Percentiles rank a stretch among this genome's conserved stretches.
Evolutionary conservation across 352 stramenopile genomes (phyloP).

Genomic region (Pythium insidiosum): DNA sequence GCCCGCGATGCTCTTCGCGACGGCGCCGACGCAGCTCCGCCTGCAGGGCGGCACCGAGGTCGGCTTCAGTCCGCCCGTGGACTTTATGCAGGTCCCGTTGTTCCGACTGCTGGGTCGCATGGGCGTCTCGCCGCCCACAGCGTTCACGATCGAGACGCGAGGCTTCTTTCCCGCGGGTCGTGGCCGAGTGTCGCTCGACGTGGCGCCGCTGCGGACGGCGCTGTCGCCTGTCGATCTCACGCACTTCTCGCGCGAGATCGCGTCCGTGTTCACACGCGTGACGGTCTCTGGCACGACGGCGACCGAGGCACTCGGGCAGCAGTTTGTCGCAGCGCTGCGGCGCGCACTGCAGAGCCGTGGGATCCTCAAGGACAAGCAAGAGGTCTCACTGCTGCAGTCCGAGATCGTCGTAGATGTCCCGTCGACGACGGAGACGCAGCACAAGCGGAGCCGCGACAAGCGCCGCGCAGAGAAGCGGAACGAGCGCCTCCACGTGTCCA

Average conservation of each 20-base stretch:
- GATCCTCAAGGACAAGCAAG: slow-evolving; percentile 17
- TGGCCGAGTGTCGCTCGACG: slow-evolving; percentile 28
- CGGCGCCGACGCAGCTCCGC: slow-evolving; percentile 13
- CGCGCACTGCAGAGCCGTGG: too few species aligned
- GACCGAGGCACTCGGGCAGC: slow-evolving; percentile 24
- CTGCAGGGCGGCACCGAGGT: slow-evolving; percentile 54
- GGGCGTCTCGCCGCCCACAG: slow-evolving; percentile 21
- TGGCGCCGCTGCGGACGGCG: slow-evolving; percentile 9
- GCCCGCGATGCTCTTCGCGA: slow-evolving; percentile 34
- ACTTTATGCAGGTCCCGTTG: slow-evolving; percentile 53
- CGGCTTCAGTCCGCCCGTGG: slow-evolving; percentile 46
- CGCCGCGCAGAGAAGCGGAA: slow-evolving; percentile 4
- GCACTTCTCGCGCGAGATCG: slow-evolving; percentile 18
- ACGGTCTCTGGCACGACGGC: slow-evolving; percentile 31
- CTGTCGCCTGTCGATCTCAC: slow-evolving; percentile 34
- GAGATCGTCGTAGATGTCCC: slow-evolving; percentile 26
- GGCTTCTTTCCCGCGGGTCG: slow-evolving; percentile 43
- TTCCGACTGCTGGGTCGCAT: slow-evolving; percentile 30
- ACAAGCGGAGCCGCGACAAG: slow-evolving; percentile 11
- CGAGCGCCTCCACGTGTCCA: slow-evolving; percentile 27
- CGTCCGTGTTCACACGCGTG: slow-evolving; percentile 26
- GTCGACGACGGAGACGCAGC: not conserved
- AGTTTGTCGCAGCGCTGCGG: slow-evolving; percentile 27
- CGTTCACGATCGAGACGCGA: slow-evolving; percentile 25
- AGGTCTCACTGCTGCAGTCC: slow-evolving; percentile 10